Evolutionary conservation across 1,284 basidiomycete genomes (phyloP).

Genomic region (Rhodotorula sp.): DNA sequence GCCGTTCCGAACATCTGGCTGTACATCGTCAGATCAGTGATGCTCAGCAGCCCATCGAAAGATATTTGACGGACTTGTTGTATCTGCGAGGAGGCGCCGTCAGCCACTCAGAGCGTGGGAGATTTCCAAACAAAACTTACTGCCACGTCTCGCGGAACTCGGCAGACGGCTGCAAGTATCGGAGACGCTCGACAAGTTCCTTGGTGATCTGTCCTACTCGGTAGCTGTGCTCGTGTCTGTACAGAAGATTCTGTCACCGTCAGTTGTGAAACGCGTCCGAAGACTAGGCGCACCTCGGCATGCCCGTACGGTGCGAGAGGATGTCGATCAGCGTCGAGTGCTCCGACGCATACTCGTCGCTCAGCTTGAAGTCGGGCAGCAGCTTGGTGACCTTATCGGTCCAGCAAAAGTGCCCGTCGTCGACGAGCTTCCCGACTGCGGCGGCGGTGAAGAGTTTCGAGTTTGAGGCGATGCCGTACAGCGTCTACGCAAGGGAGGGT

Average conservation of each 20-base stretch:
- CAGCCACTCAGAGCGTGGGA: slow-evolving; percentile 33
- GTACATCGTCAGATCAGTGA: slow-evolving; percentile 15
- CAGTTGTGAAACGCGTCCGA: background rate
- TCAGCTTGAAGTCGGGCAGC: slow-evolving; percentile 49
- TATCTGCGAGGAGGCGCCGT: background rate
- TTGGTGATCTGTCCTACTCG: slow-evolving; percentile 41
- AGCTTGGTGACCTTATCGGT: slow-evolving; percentile 50
- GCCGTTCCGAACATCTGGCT: slow-evolving; percentile 50
- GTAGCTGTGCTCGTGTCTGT: background rate
- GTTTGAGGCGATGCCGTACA: slow-evolving; percentile 15
- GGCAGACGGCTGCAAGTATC: slow-evolving; percentile 49
- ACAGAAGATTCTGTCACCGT: background rate
- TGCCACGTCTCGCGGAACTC: slow-evolving; percentile 52
- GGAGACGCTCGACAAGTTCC: slow-evolving; percentile 47
- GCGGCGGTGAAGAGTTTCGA: slow-evolving; percentile 48
- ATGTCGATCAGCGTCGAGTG: slow-evolving; percentile 49
- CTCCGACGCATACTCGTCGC: slow-evolving; percentile 49
- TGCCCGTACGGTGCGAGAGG: slow-evolving; percentile 51
- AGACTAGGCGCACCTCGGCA: slow-evolving; percentile 45
- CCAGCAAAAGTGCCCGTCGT: slow-evolving; percentile 50
- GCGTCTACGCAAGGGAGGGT: background rate
- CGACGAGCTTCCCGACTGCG: slow-evolving; percentile 52
- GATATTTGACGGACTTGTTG: background rate
- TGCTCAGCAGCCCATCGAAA: background rate
- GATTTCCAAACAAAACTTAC: slow-evolving; percentile 51